phyloP scores from a whole-genome alignment of 805 yeast genomes.

The Wilhelminamyces savonicus region DNA sequence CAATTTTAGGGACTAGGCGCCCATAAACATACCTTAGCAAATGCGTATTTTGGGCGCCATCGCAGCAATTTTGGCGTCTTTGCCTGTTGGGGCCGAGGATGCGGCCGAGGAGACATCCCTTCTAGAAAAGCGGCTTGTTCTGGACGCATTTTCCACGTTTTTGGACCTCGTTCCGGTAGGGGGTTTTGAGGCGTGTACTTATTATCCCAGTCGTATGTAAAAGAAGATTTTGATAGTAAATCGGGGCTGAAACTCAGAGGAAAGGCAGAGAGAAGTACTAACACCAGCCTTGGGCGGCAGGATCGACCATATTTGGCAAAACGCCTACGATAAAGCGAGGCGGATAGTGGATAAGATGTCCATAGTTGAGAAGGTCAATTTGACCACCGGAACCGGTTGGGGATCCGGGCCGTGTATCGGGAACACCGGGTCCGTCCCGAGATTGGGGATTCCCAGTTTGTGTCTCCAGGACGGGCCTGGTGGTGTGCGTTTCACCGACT shows the following conservation, averaged over 20 bases:
- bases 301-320: conserved; percentile 47
- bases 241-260: too few relatives aligned
- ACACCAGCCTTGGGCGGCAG: conserved; percentile 38
- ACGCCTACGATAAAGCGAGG: conserved; percentile 51
- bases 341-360: conserved; percentile 52
- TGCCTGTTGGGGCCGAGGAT: too few relatives aligned
- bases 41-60: too few relatives aligned
- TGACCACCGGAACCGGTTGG: conserved; percentile 62
- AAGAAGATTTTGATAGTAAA: background rate
- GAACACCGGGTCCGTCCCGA: conserved; percentile 52
- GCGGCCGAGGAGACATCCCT: too few relatives aligned
- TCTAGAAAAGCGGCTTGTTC: too few relatives aligned
- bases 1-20: too few relatives aligned
- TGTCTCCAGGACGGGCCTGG: conserved; percentile 62
- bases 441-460: conserved; percentile 47
- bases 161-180: too few relatives aligned
- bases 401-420: conserved; percentile 59
- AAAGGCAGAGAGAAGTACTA: too few relatives aligned
- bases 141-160: too few relatives aligned
- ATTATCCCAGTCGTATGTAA: conserved; percentile 34
- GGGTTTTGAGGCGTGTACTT: too few relatives aligned
- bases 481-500: conserved; percentile 54
- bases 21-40: too few relatives aligned
- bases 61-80: too few relatives aligned
- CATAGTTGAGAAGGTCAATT: conserved; percentile 51